A percentile compares a stretch with the other conserved stretches of the same genome.
phyloP scores from a whole-genome alignment of 805 yeast species.

The Candida sakaeoensis region DNA sequence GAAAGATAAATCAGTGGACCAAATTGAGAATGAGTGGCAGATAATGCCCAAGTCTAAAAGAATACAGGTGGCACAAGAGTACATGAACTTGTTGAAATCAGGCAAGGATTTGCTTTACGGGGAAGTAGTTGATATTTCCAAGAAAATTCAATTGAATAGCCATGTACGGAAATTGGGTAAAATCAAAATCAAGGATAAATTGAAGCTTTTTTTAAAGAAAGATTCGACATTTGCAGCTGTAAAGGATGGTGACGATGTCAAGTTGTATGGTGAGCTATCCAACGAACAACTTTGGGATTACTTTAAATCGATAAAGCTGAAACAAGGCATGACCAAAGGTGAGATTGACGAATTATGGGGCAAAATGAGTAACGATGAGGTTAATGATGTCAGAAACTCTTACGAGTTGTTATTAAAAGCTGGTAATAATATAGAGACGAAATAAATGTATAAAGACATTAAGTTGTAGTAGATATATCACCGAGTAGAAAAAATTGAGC shows the following conservation, averaged over 20 bases:
- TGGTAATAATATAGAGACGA: background rate
- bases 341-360: background rate
- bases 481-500: no score
- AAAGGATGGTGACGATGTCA: background rate
- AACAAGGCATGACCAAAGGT: background rate
- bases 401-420: slow-evolving; percentile 1
- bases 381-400: background rate
- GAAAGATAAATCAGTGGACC: background rate
- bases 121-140: slow-evolving; percentile 17
- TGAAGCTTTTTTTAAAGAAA: background rate
- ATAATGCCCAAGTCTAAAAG: background rate
- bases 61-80: slow-evolving; percentile 15
- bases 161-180: background rate
- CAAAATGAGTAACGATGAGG: background rate
- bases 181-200: background rate
- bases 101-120: slow-evolving; percentile 31
- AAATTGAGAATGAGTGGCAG: slow-evolving; percentile 6
- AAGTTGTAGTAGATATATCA: no score
- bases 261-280: background rate
- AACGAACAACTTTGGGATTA: background rate
- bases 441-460: background rate
- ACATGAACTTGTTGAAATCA: slow-evolving; percentile 19
- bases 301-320: background rate
- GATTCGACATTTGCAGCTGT: background rate
- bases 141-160: background rate